Conservation (phyloP, 2,329 filamentous ascomycete species). For the Fusarium sublunatum region DNA sequence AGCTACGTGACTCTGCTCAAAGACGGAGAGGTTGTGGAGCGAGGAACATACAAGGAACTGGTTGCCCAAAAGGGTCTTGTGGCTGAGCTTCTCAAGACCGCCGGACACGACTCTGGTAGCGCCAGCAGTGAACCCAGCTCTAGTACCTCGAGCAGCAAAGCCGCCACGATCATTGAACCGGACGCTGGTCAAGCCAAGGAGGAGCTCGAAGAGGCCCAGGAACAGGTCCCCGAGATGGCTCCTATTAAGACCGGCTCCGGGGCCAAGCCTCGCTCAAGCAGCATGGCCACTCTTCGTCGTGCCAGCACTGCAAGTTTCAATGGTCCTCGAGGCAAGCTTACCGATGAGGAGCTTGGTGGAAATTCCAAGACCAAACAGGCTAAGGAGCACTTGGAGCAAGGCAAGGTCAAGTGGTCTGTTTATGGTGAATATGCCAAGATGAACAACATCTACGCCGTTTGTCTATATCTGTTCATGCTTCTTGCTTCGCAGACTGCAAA, state of each 20-base stretch:
- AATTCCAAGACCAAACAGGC: constrained; percentile 82
- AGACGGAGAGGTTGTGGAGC: constrained; percentile 85
- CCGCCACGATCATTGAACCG: constrained; percentile 66
- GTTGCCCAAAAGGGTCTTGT: constrained; percentile 95
- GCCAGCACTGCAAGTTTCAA: constrained; percentile 93
- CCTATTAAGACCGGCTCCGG: constrained; percentile 72
- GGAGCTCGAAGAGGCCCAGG: constrained; percentile 81
- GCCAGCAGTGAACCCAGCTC: constrained; percentile 56
- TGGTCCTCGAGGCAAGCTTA: constrained; percentile 84
- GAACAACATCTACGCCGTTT: constrained; percentile 87
- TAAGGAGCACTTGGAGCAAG: constrained; percentile 91
- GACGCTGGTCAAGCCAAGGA: constrained; percentile 67
- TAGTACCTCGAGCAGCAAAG: constrained; percentile 62
- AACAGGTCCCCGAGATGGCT: constrained; percentile 78
- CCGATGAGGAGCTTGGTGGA: constrained; percentile 81
- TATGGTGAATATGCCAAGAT: constrained; percentile 95
- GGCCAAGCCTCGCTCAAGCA: constrained; percentile 71
- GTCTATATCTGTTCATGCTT: constrained; percentile 80
- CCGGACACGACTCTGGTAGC: constrained; percentile 67
- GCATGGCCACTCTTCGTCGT: constrained; percentile 83
- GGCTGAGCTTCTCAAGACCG: constrained; percentile 82
- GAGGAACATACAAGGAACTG: constrained; percentile 89
- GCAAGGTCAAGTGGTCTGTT: constrained; percentile 95
- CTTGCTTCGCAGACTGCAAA: constrained; percentile 83
- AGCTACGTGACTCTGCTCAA: constrained; percentile 89